These are phyloP conservation scores for Dictyophora rubrovolvata DNA, from an alignment of 768 basidiomycete species.

Conservation along the genomic window DNA sequence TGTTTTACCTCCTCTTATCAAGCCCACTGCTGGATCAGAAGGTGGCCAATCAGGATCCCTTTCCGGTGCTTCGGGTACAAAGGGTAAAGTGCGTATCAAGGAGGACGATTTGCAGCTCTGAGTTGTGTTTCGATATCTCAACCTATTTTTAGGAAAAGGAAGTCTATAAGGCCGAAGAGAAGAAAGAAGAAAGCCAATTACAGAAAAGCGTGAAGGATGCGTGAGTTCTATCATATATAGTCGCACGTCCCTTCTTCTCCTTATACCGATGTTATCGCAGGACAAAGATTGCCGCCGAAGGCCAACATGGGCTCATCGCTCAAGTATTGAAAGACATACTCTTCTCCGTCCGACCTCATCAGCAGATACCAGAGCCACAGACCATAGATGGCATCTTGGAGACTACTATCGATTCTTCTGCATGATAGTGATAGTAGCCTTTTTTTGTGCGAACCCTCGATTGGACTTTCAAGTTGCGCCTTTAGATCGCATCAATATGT, in stretches of 20 bases:
- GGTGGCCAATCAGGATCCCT: not conserved
- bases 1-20: slow-evolving; percentile 39
- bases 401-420: not conserved
- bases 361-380: slow-evolving; percentile 1
- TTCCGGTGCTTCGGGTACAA: slow-evolving; percentile 22
- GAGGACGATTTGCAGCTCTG: not conserved
- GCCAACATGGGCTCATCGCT: slow-evolving; percentile 87
- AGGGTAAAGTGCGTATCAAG: slow-evolving; percentile 13
- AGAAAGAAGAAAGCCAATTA: slow-evolving; percentile 82
- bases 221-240: slow-evolving; percentile 27
- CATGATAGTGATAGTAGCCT: not conserved
- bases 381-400: slow-evolving; percentile 7
- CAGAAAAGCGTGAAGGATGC: slow-evolving; percentile 88
- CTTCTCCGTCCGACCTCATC: slow-evolving; percentile 50
- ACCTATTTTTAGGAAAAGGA: slow-evolving; percentile 2
- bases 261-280: slow-evolving; percentile 19
- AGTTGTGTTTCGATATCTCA: not conserved
- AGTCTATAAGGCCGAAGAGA: slow-evolving; percentile 50
- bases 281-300: slow-evolving; percentile 80
- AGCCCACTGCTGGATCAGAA: slow-evolving; percentile 2
- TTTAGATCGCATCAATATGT: not conserved
- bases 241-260: not conserved
- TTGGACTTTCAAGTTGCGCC: not conserved
- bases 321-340: slow-evolving; percentile 91
- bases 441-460: no score